Evolutionary conservation across 1,139 yeast genomes (phyloP), one percentile per base, ranked within the genome.

Genomic region (Magnusiomyces magnusii): DNA sequence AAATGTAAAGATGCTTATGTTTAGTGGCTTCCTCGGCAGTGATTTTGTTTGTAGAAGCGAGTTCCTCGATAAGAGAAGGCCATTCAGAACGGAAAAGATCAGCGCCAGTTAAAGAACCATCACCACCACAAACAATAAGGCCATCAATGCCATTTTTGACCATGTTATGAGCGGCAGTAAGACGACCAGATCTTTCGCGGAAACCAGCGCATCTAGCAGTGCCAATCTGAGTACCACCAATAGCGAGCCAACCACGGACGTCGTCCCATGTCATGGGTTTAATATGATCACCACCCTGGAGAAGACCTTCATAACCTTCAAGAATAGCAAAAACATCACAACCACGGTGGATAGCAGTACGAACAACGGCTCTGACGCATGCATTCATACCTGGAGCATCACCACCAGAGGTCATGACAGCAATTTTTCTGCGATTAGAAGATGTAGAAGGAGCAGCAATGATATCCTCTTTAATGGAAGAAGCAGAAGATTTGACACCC

Each of bases 301-400:
- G 96, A 61, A 93, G 80, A 58, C 99, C 99, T 64, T 89, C 89
- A 75, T 93, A 93, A 61, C 99, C 99, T 76, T 93, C 99, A 76
- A 84, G 86, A 62, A 93, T 84, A 24, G 95, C 98, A 71, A 80
- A 93, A n/a, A 95, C 92, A 66, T 89, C 95, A 74, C 98, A 93
- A 17, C 90, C 93, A 63, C 84, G 80, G 75, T 79, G 82, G 63
- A 93, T 87, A 56, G 96, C 96, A 1, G 97, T 82, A 66, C 99
- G 81, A 7, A 93, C 96, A 60, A 93, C 95, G 1, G 97, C 95
- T 66, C 99, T 80, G 21, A 93, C 99, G 56, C 86, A 88, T 1
- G 97, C 92, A 72, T 92, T 91, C 99, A 93, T 93, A 65, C 99
- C 99, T 27, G 96, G 99, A 53, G 98, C 91, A 74, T 92, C 99